Evolutionary conservation across 2,329 filamentous ascomycete genomes (phyloP).

Genomic region (Berkeleyomyces rouxiae): DNA sequence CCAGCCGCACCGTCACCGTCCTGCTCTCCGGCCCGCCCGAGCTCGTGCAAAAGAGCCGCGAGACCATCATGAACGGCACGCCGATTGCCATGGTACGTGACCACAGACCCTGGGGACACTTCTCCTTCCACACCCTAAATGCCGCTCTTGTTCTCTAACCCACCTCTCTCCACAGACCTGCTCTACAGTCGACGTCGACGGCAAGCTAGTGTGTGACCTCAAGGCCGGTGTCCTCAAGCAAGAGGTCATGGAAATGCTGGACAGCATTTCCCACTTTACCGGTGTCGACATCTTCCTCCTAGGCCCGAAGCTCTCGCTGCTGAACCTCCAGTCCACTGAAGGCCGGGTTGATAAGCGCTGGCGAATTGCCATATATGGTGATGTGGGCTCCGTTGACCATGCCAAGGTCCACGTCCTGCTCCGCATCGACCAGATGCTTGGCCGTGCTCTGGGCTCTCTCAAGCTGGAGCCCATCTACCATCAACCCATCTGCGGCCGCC

Average conservation of each 20-base stretch:
- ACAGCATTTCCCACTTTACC: conserved; percentile 72
- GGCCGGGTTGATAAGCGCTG: conserved; percentile 80
- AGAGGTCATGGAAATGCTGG: conserved; percentile 66
- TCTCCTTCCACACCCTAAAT: neutral
- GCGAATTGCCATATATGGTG: conserved; percentile 85
- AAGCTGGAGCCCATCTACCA: conserved; percentile 78
- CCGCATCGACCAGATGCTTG: conserved; percentile 86
- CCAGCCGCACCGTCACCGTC: conserved; percentile 64
- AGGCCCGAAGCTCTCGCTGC: conserved; percentile 70
- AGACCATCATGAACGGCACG: conserved; percentile 78
- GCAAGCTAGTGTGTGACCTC: conserved; percentile 68
- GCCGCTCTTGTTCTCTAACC: neutral
- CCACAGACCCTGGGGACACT: neutral
- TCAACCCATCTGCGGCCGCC: conserved; percentile 80
- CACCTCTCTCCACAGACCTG: conserved; percentile 46
- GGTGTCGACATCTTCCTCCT: conserved; percentile 94
- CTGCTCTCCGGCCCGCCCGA: conserved; percentile 80
- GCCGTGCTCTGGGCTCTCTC: conserved; percentile 58
- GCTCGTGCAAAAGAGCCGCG: conserved; percentile 74
- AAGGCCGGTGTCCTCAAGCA: conserved; percentile 51
- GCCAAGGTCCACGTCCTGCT: conserved; percentile 92
- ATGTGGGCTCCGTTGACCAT: conserved; percentile 88
- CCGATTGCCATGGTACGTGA: conserved; percentile 74
- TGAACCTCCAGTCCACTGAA: conserved; percentile 58
- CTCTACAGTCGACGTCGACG: conserved; percentile 84